Evolutionary conservation across 352 stramenopile species (phyloP), one percentile per base, ranked within the genome.

Genomic region (Blastocystis sp.): DNA sequence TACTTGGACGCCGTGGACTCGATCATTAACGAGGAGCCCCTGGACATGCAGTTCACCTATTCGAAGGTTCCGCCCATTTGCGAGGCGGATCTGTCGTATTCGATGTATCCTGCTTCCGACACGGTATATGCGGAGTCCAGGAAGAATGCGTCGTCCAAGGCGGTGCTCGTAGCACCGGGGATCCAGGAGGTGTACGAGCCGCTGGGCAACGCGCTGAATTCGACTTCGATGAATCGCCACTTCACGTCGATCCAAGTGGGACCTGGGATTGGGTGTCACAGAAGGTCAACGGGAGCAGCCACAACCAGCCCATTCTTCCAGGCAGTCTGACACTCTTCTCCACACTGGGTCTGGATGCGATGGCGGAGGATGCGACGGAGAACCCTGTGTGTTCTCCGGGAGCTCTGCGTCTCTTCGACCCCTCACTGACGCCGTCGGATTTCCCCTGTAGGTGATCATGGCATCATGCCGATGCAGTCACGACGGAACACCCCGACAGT

Each of bases 281-380:
- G 24, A 63, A 81, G 69, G 69, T 81, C 9, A 32, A 40, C 11
- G 69, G 69, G 36, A 44, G 63, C 29, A 34, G 27, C 4, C 69
- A 81, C 69, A 81, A 81, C 51, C 69, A 81, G 24, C 69, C 69
- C 6, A 81, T 81, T 14, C 53, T 81, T 4, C 69, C 69, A 40
- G 69, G 69, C 21, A 44, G 48, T 32, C 24, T 81, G 36, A 49
- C 69, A 18, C 51, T 81, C 1, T 48, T 81, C 11, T 27, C 32
- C 21, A 40, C 16, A 16, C 48, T 81, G 46, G 21, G 44, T 34
- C 18, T 81, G 11, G 29, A 48, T 51, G 21, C 40, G 18, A 29
- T 1, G 16, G 27, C 18, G 16, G 24, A 67, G 38, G 36, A 75
- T 27, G 34, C 46, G 2, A 4, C 7, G 7, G 51, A 59, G 51